Evolutionary conservation across 202 grass and related monocot species (phyloP).

Genomic region (Musa balbisiana): DNA sequence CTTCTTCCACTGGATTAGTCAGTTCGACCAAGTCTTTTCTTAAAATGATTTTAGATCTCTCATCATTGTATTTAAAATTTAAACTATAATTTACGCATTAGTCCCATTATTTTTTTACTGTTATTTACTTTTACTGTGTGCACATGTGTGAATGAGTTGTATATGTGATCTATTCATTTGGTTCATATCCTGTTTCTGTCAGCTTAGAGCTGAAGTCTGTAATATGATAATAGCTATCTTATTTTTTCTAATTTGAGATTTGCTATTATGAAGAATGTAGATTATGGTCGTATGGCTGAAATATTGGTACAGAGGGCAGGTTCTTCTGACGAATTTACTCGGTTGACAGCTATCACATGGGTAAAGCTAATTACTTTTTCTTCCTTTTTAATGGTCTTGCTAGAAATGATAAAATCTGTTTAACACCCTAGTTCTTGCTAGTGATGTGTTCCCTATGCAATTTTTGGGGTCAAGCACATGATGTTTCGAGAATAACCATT

Average conservation of each 20-base stretch:
- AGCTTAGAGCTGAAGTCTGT: neutral
- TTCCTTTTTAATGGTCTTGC: neutral
- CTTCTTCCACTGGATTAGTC: conserved; percentile 6
- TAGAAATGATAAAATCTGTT: no score
- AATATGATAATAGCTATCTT: neutral
- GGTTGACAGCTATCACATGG: conserved; percentile 97
- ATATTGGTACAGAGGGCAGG: conserved; percentile 90
- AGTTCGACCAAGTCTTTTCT: neutral
- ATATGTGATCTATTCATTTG: neutral
- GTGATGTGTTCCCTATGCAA: no score
- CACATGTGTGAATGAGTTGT: neutral
- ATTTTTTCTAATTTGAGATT: conserved; percentile 21
- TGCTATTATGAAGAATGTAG: conserved; percentile 76
- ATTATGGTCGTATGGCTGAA: conserved; percentile 99
- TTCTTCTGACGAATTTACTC: conserved; percentile 88
- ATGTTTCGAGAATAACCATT: no score
- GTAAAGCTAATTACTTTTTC: conserved; percentile 39
- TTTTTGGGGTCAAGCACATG: no score
- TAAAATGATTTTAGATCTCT: neutral
- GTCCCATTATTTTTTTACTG: neutral
- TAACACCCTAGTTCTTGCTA: neutral
- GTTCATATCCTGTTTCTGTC: neutral
- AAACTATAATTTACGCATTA: neutral
- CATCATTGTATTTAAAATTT: neutral
- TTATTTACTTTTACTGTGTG: neutral